Evolutionary conservation across 495 filamentous ascomycete species (phyloP).

Genomic region (Corynascus novoguineensis): DNA sequence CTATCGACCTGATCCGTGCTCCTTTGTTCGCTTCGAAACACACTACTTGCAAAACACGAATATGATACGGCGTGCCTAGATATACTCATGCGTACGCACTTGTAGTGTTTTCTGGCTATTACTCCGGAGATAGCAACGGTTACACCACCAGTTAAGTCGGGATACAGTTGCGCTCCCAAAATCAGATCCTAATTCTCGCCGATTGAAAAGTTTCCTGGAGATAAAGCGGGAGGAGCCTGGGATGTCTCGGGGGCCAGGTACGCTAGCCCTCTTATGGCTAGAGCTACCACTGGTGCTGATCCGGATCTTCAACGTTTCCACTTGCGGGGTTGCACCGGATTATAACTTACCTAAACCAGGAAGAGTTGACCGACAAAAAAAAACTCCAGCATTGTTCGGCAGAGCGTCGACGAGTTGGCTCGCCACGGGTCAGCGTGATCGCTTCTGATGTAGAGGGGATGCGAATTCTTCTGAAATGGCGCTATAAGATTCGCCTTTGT

Average conservation of each 20-base stretch:
- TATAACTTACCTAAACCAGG: not conserved
- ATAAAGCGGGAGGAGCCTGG: not conserved
- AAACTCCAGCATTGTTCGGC: no score
- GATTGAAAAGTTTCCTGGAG: not conserved
- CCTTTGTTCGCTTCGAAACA: not conserved
- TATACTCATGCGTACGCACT: no score
- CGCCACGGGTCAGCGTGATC: no score
- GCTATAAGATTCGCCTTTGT: not conserved
- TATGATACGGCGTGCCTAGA: no score
- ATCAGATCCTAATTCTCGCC: not conserved
- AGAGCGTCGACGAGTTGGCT: no score
- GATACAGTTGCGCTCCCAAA: no score
- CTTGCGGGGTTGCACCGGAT: not conserved
- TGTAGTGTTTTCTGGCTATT: no score
- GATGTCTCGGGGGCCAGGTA: not conserved
- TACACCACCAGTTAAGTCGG: no score
- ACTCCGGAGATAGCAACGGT: no score
- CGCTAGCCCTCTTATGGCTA: slow-evolving; percentile 3
- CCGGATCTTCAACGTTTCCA: slow-evolving; percentile 17
- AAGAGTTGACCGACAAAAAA: slow-evolving; percentile 2
- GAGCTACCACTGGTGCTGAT: not conserved
- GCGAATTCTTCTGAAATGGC: not conserved
- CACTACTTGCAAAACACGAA: no score
- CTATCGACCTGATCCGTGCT: not conserved
- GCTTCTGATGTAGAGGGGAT: not conserved